These are phyloP conservation scores for Thuidium tamariscinum DNA, from an alignment of 225 moss, liverwort and hornwort genomes.

Conservation along the genomic window DNA sequence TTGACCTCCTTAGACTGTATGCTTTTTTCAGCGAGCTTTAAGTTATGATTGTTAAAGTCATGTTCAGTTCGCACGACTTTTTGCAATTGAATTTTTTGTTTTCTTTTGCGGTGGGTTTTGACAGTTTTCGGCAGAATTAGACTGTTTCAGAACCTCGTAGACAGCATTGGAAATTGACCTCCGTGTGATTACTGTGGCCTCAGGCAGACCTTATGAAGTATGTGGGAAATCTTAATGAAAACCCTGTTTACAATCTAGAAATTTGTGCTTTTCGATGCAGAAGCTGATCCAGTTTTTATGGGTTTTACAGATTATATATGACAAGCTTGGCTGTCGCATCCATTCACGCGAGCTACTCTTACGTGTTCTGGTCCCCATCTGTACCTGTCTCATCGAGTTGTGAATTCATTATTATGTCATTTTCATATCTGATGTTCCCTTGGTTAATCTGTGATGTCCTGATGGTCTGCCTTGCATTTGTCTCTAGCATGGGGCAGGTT, in stretches of 20 bases:
- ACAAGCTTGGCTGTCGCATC: slow-evolving; percentile 38
- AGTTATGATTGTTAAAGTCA: not conserved
- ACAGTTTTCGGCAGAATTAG: not conserved
- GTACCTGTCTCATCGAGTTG: not conserved
- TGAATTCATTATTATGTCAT: not conserved
- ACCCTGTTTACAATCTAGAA: not conserved
- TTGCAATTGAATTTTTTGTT: not conserved
- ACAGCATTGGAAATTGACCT: not conserved
- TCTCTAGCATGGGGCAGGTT: slow-evolving; percentile 42
- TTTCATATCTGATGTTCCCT: not conserved
- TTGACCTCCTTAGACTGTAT: not conserved
- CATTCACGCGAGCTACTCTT: slow-evolving; percentile 38
- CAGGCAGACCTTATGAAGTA: not conserved
- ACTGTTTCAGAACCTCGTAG: not conserved
- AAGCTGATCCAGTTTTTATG: not conserved
- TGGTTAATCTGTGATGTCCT: not conserved
- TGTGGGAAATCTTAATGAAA: not conserved
- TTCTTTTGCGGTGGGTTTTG: not conserved
- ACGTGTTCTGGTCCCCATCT: slow-evolving; percentile 39
- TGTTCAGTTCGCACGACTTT: not conserved
- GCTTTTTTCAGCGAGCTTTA: not conserved
- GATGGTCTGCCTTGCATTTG: slow-evolving; percentile 15
- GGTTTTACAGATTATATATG: slow-evolving; percentile 16
- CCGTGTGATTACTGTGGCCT: not conserved
- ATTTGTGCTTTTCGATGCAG: not conserved